Percentiles rank a stretch among this genome's conserved stretches.
Evolutionary conservation across 768 basidiomycete genomes (phyloP).

Genomic region (Calvatia gigantea): DNA sequence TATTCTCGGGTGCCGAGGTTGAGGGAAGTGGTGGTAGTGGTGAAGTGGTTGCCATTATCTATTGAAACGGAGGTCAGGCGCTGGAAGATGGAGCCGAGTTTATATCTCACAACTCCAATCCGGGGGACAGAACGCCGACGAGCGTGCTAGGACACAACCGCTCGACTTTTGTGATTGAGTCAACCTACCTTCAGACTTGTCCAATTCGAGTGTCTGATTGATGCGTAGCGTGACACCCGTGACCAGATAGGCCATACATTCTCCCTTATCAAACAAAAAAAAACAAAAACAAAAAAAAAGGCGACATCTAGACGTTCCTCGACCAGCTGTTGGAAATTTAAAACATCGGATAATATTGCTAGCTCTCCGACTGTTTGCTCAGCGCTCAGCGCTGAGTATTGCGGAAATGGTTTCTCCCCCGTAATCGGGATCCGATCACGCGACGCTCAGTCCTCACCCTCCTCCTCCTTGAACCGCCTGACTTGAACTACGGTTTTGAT

Average conservation of each 20-base stretch:
- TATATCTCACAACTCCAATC: not conserved
- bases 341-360: too few species aligned
- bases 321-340: too few species aligned
- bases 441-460: not conserved
- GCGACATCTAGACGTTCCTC: too few species aligned
- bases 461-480: too few species aligned
- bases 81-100: not conserved
- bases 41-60: constrained; percentile 12
- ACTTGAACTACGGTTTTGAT: too few species aligned
- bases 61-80: not conserved
- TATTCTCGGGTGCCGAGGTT: constrained; percentile 15
- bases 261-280: too few species aligned
- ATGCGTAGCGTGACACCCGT: not conserved
- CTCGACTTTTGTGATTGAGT: not conserved
- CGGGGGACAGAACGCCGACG: not conserved
- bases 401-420: not conserved
- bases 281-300: too few species aligned
- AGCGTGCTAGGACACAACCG: not conserved
- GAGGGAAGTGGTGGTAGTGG: constrained; percentile 9
- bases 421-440: not conserved
- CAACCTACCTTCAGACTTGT: not conserved
- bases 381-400: not conserved
- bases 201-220: not conserved
- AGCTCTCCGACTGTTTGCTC: too few species aligned
- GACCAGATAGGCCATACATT: not conserved